phyloP scores from a whole-genome alignment of 371 early-diverging fungal species.

The Dentiscutata heterogama region DNA sequence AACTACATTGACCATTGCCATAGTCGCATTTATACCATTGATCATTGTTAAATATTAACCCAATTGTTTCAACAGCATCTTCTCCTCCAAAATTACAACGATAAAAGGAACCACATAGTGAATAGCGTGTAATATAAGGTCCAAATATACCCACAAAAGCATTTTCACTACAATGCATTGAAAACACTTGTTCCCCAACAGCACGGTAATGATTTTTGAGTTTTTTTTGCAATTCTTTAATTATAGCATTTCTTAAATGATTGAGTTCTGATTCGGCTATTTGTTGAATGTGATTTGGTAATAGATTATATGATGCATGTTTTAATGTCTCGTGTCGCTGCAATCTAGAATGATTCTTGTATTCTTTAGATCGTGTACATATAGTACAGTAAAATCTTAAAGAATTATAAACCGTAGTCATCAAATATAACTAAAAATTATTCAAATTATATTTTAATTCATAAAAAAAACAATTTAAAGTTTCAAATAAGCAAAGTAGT shows the following conservation, averaged over 20 bases:
- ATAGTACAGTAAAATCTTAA: neutral
- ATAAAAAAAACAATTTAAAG: too few relatives aligned
- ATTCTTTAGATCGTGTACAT: neutral
- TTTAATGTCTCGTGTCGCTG: neutral
- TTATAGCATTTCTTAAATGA: slow-evolving; percentile 11
- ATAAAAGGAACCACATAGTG: slow-evolving; percentile 3
- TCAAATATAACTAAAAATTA: too few relatives aligned
- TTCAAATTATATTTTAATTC: too few relatives aligned
- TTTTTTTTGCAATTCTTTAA: neutral
- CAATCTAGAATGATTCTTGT: neutral
- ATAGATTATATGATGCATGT: neutral
- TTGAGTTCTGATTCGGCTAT: neutral
- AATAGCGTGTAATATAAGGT: neutral
- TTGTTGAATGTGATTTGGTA: neutral
- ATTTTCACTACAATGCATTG: slow-evolving; percentile 12
- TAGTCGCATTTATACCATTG: neutral
- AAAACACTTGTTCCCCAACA: neutral
- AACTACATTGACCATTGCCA: neutral
- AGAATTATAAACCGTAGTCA: neutral
- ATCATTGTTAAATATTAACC: neutral
- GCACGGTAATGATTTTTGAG: slow-evolving; percentile 2
- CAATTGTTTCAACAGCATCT: neutral
- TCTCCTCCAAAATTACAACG: slow-evolving; percentile 3
- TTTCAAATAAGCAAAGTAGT: too few relatives aligned
- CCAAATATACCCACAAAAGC: slow-evolving; percentile 6